Evolutionary conservation across 257 asterid species (phyloP).

Genomic region (Striga asiatica): DNA sequence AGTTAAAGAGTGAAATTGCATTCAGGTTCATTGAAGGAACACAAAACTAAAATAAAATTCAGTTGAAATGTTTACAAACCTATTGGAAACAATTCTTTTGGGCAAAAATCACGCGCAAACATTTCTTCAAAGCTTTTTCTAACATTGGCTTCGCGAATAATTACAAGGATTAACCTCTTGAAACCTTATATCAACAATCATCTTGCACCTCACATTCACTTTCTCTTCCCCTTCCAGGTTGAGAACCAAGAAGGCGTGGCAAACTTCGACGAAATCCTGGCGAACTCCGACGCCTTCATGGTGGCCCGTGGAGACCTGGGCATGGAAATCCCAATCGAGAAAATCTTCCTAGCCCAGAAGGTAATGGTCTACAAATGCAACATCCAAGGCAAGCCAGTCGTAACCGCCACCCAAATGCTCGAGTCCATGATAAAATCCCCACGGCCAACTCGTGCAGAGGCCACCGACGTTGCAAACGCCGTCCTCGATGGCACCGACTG

Average conservation of each 20-base stretch:
- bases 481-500: constrained; percentile 90
- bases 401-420: constrained; percentile 88
- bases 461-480: constrained; percentile 87
- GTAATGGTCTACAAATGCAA: constrained; percentile 87
- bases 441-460: constrained; percentile 87
- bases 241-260: constrained; percentile 96
- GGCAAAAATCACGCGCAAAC: no score
- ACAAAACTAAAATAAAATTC: no score
- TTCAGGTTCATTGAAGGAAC: not conserved
- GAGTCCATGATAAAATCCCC: constrained; percentile 94
- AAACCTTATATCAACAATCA: no score
- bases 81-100: not conserved
- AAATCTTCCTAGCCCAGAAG: constrained; percentile 79
- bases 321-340: constrained; percentile 88
- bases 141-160: no score
- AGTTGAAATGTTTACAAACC: no score
- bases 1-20: not conserved
- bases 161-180: no score
- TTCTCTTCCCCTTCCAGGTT: no score
- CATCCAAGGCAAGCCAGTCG: constrained; percentile 88
- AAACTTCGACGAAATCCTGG: constrained; percentile 70
- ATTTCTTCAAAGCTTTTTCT: no score
- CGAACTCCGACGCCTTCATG: constrained; percentile 86
- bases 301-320: constrained; percentile 89
- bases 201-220: no score